These are phyloP conservation scores for Curvularia spicifera DNA, from an alignment of 2,329 filamentous ascomycete species.

Conservation along the genomic window DNA sequence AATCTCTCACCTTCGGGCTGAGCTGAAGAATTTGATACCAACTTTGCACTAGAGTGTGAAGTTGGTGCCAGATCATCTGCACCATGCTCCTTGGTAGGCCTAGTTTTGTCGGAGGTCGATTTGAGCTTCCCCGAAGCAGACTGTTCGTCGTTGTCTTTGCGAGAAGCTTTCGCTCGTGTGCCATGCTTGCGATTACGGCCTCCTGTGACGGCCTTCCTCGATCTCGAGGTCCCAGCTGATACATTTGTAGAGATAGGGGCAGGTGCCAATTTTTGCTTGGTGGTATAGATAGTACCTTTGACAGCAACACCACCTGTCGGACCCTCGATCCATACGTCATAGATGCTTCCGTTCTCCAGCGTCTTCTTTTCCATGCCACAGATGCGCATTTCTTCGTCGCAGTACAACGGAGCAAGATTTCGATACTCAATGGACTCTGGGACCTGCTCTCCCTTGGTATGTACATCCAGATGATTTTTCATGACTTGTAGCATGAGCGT, in stretches of 20 bases:
- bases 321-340: slow-evolving; percentile 52
- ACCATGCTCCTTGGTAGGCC: neutral
- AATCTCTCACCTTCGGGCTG: slow-evolving; percentile 6
- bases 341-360: slow-evolving; percentile 27
- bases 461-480: slow-evolving; percentile 33
- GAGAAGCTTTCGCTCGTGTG: neutral
- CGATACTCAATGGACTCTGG: slow-evolving; percentile 73
- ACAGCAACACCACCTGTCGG: slow-evolving; percentile 53
- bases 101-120: neutral
- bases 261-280: neutral
- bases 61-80: neutral
- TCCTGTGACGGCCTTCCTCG: neutral
- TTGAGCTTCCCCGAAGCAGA: neutral
- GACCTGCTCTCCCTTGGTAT: slow-evolving; percentile 27
- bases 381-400: slow-evolving; percentile 71
- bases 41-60: neutral
- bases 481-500: slow-evolving; percentile 77
- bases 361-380: slow-evolving; percentile 64
- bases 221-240: too few species aligned
- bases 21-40: neutral
- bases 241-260: neutral
- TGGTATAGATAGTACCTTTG: slow-evolving; percentile 47
- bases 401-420: slow-evolving; percentile 83
- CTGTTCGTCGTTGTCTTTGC: neutral
- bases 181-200: neutral